Evolutionary conservation across 257 asterid genomes (phyloP).

Genomic region (Coffea eugenioides): DNA sequence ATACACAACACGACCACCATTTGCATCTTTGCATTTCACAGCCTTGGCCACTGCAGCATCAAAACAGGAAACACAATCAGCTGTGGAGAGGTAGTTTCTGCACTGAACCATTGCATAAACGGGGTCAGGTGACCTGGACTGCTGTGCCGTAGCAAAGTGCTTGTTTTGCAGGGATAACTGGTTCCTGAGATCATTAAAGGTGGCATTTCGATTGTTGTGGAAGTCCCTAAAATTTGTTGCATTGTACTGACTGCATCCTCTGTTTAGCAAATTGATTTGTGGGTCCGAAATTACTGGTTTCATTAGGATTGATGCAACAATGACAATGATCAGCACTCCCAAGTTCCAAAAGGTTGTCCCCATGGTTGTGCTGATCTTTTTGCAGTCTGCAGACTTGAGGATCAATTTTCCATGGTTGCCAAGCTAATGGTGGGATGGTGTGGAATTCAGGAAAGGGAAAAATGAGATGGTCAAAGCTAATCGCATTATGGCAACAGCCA

Average conservation of each 20-base stretch:
- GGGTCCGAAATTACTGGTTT: conserved; percentile 42
- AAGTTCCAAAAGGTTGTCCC: conserved; percentile 6
- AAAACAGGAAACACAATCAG: conserved; percentile 71
- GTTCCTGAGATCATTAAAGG: conserved; percentile 51
- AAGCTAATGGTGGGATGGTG: not conserved
- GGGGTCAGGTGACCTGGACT: conserved; percentile 58
- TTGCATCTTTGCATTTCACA: conserved; percentile 65
- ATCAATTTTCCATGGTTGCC: not conserved
- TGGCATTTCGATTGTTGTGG: conserved; percentile 52
- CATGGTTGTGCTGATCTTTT: not conserved
- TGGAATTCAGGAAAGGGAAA: not conserved
- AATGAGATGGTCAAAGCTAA: not conserved
- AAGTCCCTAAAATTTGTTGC: conserved; percentile 44
- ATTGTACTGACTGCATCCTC: conserved; percentile 73
- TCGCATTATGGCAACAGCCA: not conserved
- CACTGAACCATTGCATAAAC: conserved; percentile 77
- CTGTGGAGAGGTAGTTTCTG: conserved; percentile 54
- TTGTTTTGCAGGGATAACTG: conserved; percentile 42
- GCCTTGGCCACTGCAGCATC: conserved; percentile 65
- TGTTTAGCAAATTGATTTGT: conserved; percentile 54
- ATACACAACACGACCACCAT: conserved; percentile 77
- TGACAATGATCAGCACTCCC: conserved; percentile 7
- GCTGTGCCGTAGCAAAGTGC: conserved; percentile 67
- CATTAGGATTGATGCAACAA: conserved; percentile 8
- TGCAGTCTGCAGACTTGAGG: not conserved